Evolutionary conservation across 345 rosid species (phyloP).

Genomic region (Populus euphratica): DNA sequence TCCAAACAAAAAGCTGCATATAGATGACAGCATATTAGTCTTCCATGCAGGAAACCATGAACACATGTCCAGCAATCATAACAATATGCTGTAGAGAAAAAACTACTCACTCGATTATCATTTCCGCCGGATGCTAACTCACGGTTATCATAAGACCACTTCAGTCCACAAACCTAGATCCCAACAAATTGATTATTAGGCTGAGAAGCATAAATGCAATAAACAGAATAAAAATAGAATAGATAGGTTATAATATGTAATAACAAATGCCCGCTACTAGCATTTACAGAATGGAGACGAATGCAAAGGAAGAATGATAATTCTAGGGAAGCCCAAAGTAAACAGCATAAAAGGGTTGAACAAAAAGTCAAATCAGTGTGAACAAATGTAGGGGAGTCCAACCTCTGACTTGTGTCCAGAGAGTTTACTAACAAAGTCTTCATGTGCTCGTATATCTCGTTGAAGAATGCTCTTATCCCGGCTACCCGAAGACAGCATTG

Average conservation of each 20-base stretch:
- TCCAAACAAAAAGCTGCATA: constrained; percentile 94
- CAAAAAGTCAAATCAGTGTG: constrained; percentile 9
- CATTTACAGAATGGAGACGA: constrained; percentile 4
- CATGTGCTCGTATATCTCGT: constrained; percentile 72
- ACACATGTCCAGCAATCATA: background rate
- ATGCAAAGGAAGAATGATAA: background rate
- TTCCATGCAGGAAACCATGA: background rate
- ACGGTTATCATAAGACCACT: constrained; percentile 97
- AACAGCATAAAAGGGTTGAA: background rate
- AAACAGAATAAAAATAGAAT: background rate
- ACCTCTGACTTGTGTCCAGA: constrained; percentile 98
- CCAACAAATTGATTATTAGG: constrained; percentile 19
- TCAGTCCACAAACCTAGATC: constrained; percentile 83
- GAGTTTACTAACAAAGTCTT: constrained; percentile 82
- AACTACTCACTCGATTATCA: constrained; percentile 69
- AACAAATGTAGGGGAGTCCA: constrained; percentile 9
- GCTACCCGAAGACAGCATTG: constrained; percentile 87
- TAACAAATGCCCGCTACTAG: background rate
- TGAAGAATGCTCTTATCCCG: constrained; percentile 93
- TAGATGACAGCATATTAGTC: constrained; percentile 17
- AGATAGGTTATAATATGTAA: background rate
- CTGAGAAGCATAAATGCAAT: background rate
- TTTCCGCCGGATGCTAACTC: constrained; percentile 99
- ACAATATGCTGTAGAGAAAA: background rate
- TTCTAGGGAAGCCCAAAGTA: background rate